A percentile compares a stretch with the other conserved stretches of the same genome.
Evolutionary conservation across 73 alveolate species (phyloP).

Genomic region (Symbiodinium pilosum): DNA sequence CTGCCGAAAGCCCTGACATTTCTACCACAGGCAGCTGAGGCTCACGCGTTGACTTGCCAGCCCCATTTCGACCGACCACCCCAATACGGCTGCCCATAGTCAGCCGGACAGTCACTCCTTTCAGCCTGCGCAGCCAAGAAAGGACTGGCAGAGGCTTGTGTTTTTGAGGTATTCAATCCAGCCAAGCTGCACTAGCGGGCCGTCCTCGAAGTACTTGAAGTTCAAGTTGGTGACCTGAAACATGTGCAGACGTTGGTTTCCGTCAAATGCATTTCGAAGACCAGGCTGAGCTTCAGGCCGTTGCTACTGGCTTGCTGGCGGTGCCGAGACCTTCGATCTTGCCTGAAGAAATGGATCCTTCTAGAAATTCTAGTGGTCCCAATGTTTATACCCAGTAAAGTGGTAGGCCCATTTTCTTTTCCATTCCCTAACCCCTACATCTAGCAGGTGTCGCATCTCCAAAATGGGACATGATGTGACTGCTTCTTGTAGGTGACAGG

Average conservation of each 20-base stretch:
- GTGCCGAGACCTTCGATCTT: constrained; percentile 92
- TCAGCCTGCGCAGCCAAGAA: no score
- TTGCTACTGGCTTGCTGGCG: constrained; percentile 87
- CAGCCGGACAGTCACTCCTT: constrained; percentile 87
- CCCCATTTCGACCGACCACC: constrained; percentile 92
- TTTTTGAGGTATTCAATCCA: not conserved
- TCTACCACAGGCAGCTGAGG: not conserved
- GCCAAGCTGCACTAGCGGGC: constrained; percentile 49
- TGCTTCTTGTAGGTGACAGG: no score
- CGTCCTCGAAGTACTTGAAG: constrained; percentile 74
- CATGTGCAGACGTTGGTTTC: not conserved
- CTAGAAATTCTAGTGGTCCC: no score
- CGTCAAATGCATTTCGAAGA: not conserved
- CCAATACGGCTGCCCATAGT: constrained; percentile 93
- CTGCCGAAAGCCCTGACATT: not conserved
- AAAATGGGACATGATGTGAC: no score
- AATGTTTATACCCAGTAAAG: no score
- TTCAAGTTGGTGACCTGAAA: constrained; percentile 76
- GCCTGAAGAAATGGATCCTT: not conserved
- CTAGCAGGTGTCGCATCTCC: no score
- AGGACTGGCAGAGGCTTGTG: not conserved
- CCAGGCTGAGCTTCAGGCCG: not conserved
- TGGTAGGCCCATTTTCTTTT: no score
- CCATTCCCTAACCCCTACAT: no score
- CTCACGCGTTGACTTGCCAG: constrained; percentile 78